phyloP scores from a whole-genome alignment of 106 monocot species.

The Amphibolis antarctica region DNA sequence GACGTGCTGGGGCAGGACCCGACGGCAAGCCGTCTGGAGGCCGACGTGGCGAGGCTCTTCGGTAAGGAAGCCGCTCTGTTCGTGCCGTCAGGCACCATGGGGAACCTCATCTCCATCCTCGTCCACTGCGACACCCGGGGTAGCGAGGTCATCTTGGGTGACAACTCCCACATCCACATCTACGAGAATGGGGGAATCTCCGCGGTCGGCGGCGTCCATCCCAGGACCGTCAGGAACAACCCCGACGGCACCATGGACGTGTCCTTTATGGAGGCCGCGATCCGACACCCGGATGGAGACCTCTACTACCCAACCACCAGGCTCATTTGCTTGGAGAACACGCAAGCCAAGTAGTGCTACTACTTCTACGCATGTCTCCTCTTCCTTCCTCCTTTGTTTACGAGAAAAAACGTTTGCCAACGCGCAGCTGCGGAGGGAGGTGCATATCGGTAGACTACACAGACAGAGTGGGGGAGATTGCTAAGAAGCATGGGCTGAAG shows the following conservation, averaged over 20 bases:
- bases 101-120: conserved; percentile 80
- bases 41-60: conserved; percentile 15
- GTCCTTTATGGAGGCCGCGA: conserved; percentile 49
- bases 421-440: conserved; percentile 69
- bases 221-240: conserved; percentile 71
- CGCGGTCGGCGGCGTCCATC: conserved; percentile 74
- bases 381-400: no score
- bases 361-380: no score
- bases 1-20: conserved; percentile 22
- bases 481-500: conserved; percentile 76
- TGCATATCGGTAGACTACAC: conserved; percentile 85
- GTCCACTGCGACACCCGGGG: conserved; percentile 92
- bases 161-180: conserved; percentile 82
- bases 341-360: conserved; percentile 96
- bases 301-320: conserved; percentile 80
- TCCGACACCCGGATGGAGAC: conserved; percentile 40
- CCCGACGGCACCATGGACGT: conserved; percentile 85
- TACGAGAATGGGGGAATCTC: conserved; percentile 97
- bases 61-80: conserved; percentile 62
- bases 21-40: conserved; percentile 7
- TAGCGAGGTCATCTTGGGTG: conserved; percentile 87
- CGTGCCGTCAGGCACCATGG: conserved; percentile 97
- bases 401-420: no score
- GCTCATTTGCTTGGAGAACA: conserved; percentile 96
- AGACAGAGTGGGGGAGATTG: conserved; percentile 64